Conservation (phyloP, 768 basidiomycete species). For the Podaxis sp. region DNA sequence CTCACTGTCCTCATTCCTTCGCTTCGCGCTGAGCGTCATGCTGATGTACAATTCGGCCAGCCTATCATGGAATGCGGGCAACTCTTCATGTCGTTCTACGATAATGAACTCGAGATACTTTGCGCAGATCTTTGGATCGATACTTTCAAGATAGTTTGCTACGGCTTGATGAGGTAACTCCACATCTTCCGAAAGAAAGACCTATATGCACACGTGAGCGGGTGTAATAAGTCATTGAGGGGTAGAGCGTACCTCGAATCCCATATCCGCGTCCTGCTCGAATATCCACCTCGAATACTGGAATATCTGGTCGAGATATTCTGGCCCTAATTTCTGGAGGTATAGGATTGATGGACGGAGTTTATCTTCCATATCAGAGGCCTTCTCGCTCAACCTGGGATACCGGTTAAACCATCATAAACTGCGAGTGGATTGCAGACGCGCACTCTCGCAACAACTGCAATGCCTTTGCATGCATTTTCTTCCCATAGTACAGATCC, state of each 20-base stretch:
- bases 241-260: constrained; percentile 55
- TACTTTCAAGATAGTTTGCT: constrained; percentile 69
- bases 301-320: constrained; percentile 79
- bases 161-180: constrained; percentile 80
- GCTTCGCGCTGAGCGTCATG: constrained; percentile 58
- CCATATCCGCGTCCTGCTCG: constrained; percentile 64
- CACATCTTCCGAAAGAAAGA: constrained; percentile 93
- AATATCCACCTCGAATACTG: constrained; percentile 84
- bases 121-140: constrained; percentile 65
- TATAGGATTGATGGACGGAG: constrained; percentile 83
- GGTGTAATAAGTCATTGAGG: neutral
- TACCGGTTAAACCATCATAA: neutral
- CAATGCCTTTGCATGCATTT: constrained; percentile 91
- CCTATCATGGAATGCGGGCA: constrained; percentile 77
- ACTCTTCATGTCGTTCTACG: constrained; percentile 63
- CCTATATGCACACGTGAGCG: constrained; percentile 39
- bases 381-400: constrained; percentile 73
- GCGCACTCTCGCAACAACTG: constrained; percentile 79
- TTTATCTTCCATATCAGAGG: constrained; percentile 74
- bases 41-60: constrained; percentile 83
- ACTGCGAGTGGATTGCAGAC: neutral
- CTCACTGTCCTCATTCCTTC: constrained; percentile 54
- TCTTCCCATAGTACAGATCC: constrained; percentile 89
- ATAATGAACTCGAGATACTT: constrained; percentile 87
- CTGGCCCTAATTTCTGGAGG: constrained; percentile 84